Base-by-base conservation (phyloP, 768 basidiomycete genomes). In the Pisolithus sp. region DNA sequence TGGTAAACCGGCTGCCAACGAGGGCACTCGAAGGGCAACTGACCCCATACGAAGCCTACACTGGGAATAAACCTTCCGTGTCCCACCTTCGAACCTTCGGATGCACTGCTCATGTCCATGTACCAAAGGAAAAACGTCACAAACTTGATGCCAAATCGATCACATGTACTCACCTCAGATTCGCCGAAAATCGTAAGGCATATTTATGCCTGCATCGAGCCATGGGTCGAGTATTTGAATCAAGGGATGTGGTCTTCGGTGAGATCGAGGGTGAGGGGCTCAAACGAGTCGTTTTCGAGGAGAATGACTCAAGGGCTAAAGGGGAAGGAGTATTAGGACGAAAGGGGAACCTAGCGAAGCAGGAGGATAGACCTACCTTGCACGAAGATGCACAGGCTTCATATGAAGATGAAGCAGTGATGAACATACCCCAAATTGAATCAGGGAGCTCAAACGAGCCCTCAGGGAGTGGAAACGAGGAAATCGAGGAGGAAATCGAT, bases 71-170 rank as follows among this genome's bases (percentile, higher is more conserved):
- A 48, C 63, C 61, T 10, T 53, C 61, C 36, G 46, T 69, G 24
- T 37, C 31, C 5, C 34, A 58, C 38, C 45, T 63, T 7, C 49
- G 50, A 8, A 46, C 54, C n/a, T 56, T 60, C 47, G 66, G 67
- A 4, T 69, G 65, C 45, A 38, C 51, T 10, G 64, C 60, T 2
- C 63, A 62, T 46, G 63, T 60, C 13, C 59, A 58, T 48, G 56
- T 62, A n/a, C 63, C 43, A 23, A 58, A 63, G 45, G 56, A 68
- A 23, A 44, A 44, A 37, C 21, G 36, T 15, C 37, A 30, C 31
- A 50, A 50, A 31, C 49, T 50, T 18, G 41, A 42, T 30, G 40
- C 26, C 7, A 50, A 50, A 31, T 31, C 26, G 13, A 23, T 50
- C 2, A 30, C 18, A 17, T 51, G 50, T 23, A 39, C 20, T 4